Conservation (phyloP, 2,329 filamentous ascomycete genomes). For the Acrocalymma vagum region DNA sequence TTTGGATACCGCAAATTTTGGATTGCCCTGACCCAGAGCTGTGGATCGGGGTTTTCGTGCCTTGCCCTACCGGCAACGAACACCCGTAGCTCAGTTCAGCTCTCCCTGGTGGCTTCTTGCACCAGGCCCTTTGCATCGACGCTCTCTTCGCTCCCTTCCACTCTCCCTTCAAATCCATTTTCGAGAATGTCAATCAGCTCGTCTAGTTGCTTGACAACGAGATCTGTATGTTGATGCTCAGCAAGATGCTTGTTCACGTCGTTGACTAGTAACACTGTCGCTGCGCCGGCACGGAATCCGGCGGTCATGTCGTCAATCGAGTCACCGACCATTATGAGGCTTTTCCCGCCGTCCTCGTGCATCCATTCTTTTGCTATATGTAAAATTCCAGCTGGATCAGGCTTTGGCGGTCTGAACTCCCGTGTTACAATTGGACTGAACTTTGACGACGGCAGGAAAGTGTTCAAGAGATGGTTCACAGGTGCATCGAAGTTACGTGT, state of each 20-base stretch:
- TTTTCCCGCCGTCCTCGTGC: conserved; percentile 51
- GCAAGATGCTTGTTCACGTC: conserved; percentile 77
- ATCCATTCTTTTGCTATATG: conserved; percentile 84
- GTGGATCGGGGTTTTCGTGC: no score
- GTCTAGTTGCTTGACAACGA: conserved; percentile 74
- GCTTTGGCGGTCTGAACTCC: conserved; percentile 84
- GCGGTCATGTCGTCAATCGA: conserved; percentile 94
- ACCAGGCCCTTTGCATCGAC: conserved; percentile 34
- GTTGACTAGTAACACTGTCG: conserved; percentile 88
- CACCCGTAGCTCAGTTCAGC: no score
- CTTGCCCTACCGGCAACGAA: no score
- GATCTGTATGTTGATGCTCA: conserved; percentile 78
- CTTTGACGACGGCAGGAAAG: conserved; percentile 72
- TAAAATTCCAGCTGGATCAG: conserved; percentile 84
- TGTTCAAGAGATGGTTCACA: conserved; percentile 76
- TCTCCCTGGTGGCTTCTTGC: no score
- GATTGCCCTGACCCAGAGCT: no score
- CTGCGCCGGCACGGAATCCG: conserved; percentile 81
- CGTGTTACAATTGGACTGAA: conserved; percentile 86
- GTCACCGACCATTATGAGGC: conserved; percentile 64
- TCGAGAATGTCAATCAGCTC: conserved; percentile 81
- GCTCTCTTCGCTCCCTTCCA: conserved; percentile 33
- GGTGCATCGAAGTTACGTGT: conserved; percentile 89
- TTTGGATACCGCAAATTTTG: no score
- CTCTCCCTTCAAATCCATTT: conserved; percentile 70